Base-by-base conservation (phyloP, 1,284 basidiomycete species). In the Cystobasidium slooffiae region DNA sequence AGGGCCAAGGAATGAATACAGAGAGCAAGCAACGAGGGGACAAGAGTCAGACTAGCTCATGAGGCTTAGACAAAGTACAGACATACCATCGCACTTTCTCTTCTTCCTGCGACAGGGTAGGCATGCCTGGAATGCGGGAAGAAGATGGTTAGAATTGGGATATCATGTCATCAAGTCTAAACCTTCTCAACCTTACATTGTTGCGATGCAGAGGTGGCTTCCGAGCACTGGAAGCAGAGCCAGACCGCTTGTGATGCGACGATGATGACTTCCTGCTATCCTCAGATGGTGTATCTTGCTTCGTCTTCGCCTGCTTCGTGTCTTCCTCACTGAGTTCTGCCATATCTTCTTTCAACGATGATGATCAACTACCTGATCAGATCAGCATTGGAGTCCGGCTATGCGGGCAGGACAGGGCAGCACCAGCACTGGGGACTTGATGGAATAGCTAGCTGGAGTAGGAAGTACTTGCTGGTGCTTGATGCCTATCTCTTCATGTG, bases 61-160 rank as follows among this genome's bases (percentile, higher is more conserved):
- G 8, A 59, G 41, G 56, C n/a, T n/a, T n/a, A n/a, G n/a, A 7
- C 14, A 22, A 37, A 24, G 6, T 49, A 20, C 53, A n/a, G 20
- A n/a, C 68, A 47, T 46, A 61, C 68, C 68, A 51, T 70, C 56
- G 39, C 69, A 72, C 39, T 72, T 72, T 51, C 69, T 49, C 61
- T 72, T 72, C 61, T 64, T 72, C 14, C 61, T 44, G 7, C 51
- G 59, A 41, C 69, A 72, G 6, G 58, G 18, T 43, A 63, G 49
- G 47, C 69, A 72, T 6, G 69, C 69, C 61, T 72, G 44, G 4
- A 31, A 65, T 8, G 9, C 5, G 52, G 24, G 9, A 31, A 39
- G 24, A 39, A 59, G 20, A 3, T 10, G 20, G 31, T 43, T 22
- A 18, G 44, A 14, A 62, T 62, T 39, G 20, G 22, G 20, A 47